A percentile compares a stretch with the other conserved stretches of the same genome.
phyloP scores from a whole-genome alignment of 768 basidiomycete genomes.

The Butyriboletus loyo region DNA sequence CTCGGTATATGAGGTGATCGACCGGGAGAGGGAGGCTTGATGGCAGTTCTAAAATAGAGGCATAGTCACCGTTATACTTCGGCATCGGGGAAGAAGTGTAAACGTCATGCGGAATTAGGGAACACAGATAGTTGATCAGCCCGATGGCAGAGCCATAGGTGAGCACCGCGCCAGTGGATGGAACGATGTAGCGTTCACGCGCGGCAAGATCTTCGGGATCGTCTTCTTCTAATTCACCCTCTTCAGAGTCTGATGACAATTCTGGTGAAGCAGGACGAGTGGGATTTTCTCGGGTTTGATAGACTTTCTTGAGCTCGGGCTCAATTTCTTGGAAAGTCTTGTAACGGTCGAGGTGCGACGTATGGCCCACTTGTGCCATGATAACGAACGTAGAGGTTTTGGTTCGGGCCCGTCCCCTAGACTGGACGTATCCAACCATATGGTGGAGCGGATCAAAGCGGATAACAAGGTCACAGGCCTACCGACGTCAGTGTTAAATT shows the following conservation, averaged over 20 bases:
- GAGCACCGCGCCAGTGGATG: constrained; percentile 70
- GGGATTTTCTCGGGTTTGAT: constrained; percentile 49
- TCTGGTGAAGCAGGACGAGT: constrained; percentile 28
- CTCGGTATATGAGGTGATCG: constrained; percentile 52
- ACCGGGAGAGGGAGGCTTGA: constrained; percentile 58
- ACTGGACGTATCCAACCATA: constrained; percentile 87
- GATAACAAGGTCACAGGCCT: constrained; percentile 85
- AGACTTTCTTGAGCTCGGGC: constrained; percentile 58
- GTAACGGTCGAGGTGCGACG: constrained; percentile 56
- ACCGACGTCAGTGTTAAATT: constrained; percentile 1
- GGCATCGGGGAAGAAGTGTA: constrained; percentile 65
- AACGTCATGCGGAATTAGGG: constrained; percentile 67
- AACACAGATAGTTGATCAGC: constrained; percentile 72
- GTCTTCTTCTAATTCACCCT: constrained; percentile 41
- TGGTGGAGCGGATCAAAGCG: constrained; percentile 82
- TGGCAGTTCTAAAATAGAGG: constrained; percentile 60
- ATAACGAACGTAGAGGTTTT: constrained; percentile 75
- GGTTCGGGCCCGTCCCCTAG: constrained; percentile 80
- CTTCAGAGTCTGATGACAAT: constrained; percentile 26
- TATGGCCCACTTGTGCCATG: constrained; percentile 68
- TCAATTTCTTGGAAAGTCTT: constrained; percentile 56
- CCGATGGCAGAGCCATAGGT: constrained; percentile 75
- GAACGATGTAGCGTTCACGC: constrained; percentile 73
- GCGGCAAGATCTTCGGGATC: constrained; percentile 55
- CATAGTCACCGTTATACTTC: constrained; percentile 59